These are phyloP conservation scores for Candida sphagnicola DNA, from an alignment of 805 yeast species.

Conservation along the genomic window DNA sequence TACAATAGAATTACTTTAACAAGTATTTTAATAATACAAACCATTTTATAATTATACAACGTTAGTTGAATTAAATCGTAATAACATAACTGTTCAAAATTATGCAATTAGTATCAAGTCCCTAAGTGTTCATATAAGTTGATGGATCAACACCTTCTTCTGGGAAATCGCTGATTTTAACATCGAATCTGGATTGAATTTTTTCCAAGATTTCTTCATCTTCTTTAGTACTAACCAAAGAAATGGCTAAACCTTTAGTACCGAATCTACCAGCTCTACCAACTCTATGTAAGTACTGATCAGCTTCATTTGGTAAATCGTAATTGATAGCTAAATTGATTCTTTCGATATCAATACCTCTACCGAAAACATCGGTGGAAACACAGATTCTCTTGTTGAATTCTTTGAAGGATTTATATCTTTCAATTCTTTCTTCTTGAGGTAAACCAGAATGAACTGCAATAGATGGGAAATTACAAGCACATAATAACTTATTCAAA, in stretches of 20 bases:
- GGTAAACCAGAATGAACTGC: conserved; percentile 94
- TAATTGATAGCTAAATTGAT: conserved; percentile 97
- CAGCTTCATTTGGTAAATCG: conserved; percentile 94
- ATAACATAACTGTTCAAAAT: neutral
- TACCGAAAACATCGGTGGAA: conserved; percentile 96
- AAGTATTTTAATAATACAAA: neutral
- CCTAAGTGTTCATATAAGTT: conserved; percentile 91
- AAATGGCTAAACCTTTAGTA: conserved; percentile 95
- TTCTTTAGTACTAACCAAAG: conserved; percentile 79
- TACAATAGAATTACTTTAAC: no score
- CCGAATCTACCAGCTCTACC: conserved; percentile 99
- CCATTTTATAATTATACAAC: conserved; percentile 3
- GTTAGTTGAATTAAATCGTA: neutral
- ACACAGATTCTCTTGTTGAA: conserved; percentile 98
- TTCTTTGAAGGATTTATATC: conserved; percentile 94
- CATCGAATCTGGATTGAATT: conserved; percentile 97
- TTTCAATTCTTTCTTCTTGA: conserved; percentile 96
- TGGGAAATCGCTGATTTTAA: conserved; percentile 91
- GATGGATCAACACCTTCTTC: conserved; percentile 98
- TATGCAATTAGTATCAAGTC: neutral
- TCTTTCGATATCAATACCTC: conserved; percentile 99
- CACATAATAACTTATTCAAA: conserved; percentile 81
- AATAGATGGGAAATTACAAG: conserved; percentile 94
- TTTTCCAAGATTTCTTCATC: conserved; percentile 87
- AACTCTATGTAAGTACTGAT: conserved; percentile 97